A percentile compares a stretch with the other conserved stretches of the same genome.
These are phyloP conservation scores for Pogostemon cablin DNA, from an alignment of 257 asterid species.

Conservation along the genomic window DNA sequence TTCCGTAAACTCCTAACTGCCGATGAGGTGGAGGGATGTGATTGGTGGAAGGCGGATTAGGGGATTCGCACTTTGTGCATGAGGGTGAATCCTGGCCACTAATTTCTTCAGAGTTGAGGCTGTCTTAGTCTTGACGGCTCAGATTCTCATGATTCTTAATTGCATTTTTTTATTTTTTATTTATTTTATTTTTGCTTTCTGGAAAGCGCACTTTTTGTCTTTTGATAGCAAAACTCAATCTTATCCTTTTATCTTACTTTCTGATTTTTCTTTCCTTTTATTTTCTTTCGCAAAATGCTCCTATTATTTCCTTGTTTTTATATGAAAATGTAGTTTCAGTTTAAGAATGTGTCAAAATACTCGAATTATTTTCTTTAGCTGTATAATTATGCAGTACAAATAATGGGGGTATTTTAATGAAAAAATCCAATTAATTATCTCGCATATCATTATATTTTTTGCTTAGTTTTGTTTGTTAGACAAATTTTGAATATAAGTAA, in stretches of 20 bases:
- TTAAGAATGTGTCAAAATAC: too few species aligned
- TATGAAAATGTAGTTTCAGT: too few species aligned
- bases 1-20: slow-evolving; percentile 23
- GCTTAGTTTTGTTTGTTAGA: too few species aligned
- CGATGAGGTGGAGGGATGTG: slow-evolving; percentile 37
- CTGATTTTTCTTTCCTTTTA: background rate
- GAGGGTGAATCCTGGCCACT: slow-evolving; percentile 33
- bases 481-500: too few species aligned
- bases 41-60: slow-evolving; percentile 34
- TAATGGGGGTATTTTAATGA: too few species aligned
- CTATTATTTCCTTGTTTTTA: too few species aligned
- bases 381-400: too few species aligned
- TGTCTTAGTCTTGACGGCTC: slow-evolving; percentile 34
- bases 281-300: too few species aligned
- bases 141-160: slow-evolving; percentile 26
- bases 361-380: too few species aligned
- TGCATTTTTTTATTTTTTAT: background rate
- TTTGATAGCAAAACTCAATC: background rate
- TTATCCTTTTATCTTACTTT: background rate
- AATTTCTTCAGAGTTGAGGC: background rate
- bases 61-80: slow-evolving; percentile 23
- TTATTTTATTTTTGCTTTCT: background rate
- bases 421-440: too few species aligned
- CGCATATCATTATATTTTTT: too few species aligned
- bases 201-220: slow-evolving; percentile 3